Conservation (phyloP, 805 yeast genomes). For the Ogataea dorogensis region DNA sequence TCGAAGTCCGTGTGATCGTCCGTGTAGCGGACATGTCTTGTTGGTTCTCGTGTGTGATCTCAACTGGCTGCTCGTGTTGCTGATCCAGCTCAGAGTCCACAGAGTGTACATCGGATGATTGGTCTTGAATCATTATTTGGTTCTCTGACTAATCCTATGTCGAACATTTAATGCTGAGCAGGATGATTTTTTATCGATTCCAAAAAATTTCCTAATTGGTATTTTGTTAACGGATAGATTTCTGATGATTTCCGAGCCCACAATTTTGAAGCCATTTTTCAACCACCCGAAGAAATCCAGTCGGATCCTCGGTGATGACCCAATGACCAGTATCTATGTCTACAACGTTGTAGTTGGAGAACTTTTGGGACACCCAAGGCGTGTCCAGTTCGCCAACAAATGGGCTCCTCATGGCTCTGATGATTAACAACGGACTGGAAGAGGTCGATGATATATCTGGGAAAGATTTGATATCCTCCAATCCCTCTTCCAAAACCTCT, state of each 20-base stretch:
- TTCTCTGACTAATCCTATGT: too few species aligned
- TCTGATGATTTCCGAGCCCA: conserved; percentile 8
- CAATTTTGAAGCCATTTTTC: conserved; percentile 42
- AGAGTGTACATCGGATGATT: conserved; percentile 4
- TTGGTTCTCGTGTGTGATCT: conserved; percentile 1
- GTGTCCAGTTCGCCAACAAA: conserved; percentile 29
- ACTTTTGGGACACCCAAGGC: conserved; percentile 31
- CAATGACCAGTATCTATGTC: conserved; percentile 88
- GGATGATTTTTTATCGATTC: conserved; percentile 19
- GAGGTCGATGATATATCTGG: conserved; percentile 22
- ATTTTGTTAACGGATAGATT: conserved; percentile 12
- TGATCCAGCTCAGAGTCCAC: conserved; percentile 4
- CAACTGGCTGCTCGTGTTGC: conserved; percentile 3
- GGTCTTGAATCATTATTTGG: conserved; percentile 9
- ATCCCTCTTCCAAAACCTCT: conserved; percentile 55
- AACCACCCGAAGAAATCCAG: conserved; percentile 62
- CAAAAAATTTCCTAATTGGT: conserved; percentile 22
- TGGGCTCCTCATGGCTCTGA: conserved; percentile 69
- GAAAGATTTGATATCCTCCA: conserved; percentile 64
- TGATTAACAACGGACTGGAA: conserved; percentile 67
- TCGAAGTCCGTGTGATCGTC: conserved; percentile 13
- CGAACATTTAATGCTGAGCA: too few species aligned
- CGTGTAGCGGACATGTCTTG: background rate
- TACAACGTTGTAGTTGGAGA: conserved; percentile 65
- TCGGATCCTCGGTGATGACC: conserved; percentile 82